Conservation (phyloP, 305 asterid genomes). For the Petunia hybrid region DNA sequence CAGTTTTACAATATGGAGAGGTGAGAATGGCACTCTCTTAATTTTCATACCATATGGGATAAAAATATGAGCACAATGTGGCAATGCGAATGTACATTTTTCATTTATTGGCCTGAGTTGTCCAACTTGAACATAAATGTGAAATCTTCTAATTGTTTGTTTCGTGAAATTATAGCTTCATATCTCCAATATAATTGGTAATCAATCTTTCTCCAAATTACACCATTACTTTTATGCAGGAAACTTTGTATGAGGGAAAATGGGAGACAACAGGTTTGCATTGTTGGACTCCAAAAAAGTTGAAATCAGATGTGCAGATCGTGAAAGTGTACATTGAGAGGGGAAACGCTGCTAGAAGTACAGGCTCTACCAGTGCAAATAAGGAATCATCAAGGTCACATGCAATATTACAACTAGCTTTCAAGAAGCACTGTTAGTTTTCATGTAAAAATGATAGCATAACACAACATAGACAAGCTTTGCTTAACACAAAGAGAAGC, state of each 20-base stretch:
- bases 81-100: neutral
- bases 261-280: constrained; percentile 96
- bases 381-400: constrained; percentile 98
- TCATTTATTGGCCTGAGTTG: neutral
- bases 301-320: constrained; percentile 93
- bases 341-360: constrained; percentile 95
- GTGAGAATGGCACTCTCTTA: neutral
- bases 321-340: constrained; percentile 91
- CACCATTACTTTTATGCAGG: constrained; percentile 47
- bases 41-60: neutral
- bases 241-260: constrained; percentile 96
- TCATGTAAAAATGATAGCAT: too few species aligned
- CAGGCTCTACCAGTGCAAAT: constrained; percentile 97
- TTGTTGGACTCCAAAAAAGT: constrained; percentile 95
- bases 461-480: too few species aligned
- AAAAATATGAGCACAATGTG: neutral
- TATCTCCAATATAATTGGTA: neutral
- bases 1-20: neutral
- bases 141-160: neutral
- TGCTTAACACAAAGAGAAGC: too few species aligned
- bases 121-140: constrained; percentile 17
- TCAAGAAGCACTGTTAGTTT: constrained; percentile 55
- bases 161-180: neutral
- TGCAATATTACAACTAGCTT: constrained; percentile 87
- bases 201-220: neutral